Base-by-base conservation (phyloP, 371 early-diverging fungal species). In the Rhizopus microsporus region DNA sequence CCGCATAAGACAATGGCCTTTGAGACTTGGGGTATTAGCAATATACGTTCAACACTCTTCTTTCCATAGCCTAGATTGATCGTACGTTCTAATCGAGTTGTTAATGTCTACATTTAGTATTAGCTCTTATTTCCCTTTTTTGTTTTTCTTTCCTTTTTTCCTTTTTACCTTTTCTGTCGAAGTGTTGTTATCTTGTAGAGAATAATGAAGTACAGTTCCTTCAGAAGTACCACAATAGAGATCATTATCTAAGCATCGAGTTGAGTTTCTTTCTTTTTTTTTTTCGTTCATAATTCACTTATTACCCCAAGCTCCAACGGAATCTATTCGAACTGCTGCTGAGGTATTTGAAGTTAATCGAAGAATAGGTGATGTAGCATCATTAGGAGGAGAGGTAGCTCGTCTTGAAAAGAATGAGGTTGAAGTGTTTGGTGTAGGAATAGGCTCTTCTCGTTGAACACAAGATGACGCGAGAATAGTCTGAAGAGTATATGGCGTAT, bases 201-300 rank as follows among this genome's bases (percentile, higher is more conserved):
- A 63, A 59, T 84, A 90, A 51, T 88, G 88, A 13, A 89, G 62
- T 32, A 92, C 50, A 40, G 77, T 72, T 7, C 92, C 92, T 63
- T 89, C 89, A 6, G 88, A 85, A 9, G 91, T 89, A 7, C 90
- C 92, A 38, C 90, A 65, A 51, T 88, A 90, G 15, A 92, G 70
- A 50, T 86, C 75, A 55, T 78, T 85, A 47, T 83, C 89, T 89
- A 54, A 54, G 53, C 50, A 44, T 13, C 16, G 13, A 34, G 45
- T 15, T 56, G 23, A 33, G 39, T 35, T 17, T 44, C 32, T 39
- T 50, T 44, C 35, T 50, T 16, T 23, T 23, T 23, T 23, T 23
- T 23, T 23, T 23, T 23, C 23, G 23, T 23, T 23, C 23, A 23
- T 23, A 23, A 23, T 23, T 2, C 23, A 23, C 23, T 23, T 23